Base-by-base conservation (phyloP, 2,329 filamentous ascomycete genomes). In the Sporothrix sp. region DNA sequence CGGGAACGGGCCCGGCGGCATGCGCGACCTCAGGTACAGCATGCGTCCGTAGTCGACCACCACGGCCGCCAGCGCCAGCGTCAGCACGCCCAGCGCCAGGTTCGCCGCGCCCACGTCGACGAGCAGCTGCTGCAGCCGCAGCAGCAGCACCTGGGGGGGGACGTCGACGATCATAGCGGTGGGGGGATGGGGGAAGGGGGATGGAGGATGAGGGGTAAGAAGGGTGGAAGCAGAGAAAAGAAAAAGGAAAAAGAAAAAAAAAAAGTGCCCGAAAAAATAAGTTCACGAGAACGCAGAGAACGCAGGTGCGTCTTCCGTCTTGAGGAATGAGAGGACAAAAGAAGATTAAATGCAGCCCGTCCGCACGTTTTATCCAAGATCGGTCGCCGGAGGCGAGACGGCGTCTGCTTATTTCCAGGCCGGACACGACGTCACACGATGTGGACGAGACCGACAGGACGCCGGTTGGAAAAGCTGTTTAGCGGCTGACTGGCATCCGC, bases 1-100 rank as follows among this genome's bases (percentile, higher is more conserved):
- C 2, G 75, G 75, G 3, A 76, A 66, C 1, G 75, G 76, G 0
- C 76, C 75, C 2, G 75, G 75, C 1, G 75, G 75, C 68, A 76
- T 71, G 54, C 69, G 72, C 2, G 66, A 68, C 40, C 72, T 63
- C 60, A 74, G 61, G 53, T 69, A 70, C 46, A 76, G 60, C 72
- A 76, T 75, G 56, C 68, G 67, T 6, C 57, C 63, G 60, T 76
- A 76, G 56, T 76, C 73, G 21, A 63, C 54, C 16, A 62, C 52
- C 7, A 70, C 37, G 2, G 58, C 62, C 23, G 62, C 49, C 11
- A 56, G 37, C 5, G 58, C 60, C 27, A 65, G 52, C 21, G 58
- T 54, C 7, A 63, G 37, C 2, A 61, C 4, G 0, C 55, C 52
- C 21, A 61, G 51, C 11, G 57, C 28, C 20, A 61, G 51, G 50